Conservation (phyloP, 345 rosid genomes). For the Eutrema japonicum region DNA sequence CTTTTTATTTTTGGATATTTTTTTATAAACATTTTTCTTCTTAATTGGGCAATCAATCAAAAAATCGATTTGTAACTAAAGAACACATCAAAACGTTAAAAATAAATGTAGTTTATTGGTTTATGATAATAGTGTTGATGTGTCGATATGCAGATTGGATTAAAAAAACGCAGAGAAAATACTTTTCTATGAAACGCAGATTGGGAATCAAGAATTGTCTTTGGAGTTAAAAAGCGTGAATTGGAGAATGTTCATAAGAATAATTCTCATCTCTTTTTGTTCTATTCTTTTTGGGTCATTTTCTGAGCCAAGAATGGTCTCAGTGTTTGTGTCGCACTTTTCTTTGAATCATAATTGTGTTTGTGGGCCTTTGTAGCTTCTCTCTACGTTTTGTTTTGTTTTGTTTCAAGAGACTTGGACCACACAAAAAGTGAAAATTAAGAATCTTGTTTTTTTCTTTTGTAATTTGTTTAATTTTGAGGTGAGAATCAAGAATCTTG, state of each 20-base stretch:
- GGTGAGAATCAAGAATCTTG: background rate
- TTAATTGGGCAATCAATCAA: no score
- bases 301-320: conserved; percentile 28
- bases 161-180: background rate
- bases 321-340: conserved; percentile 40
- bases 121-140: background rate
- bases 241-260: conserved; percentile 24
- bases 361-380: conserved; percentile 29
- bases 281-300: conserved; percentile 30
- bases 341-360: conserved; percentile 41
- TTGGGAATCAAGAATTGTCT: conserved; percentile 12
- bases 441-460: no score
- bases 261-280: conserved; percentile 18
- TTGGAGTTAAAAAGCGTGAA: conserved; percentile 21
- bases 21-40: no score
- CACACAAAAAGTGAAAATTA: conserved; percentile 17
- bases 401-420: conserved; percentile 30
- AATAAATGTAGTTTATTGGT: background rate
- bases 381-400: conserved; percentile 29
- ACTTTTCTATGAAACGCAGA: background rate
- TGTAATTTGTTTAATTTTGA: background rate
- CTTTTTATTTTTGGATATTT: no score
- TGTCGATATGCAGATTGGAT: background rate
- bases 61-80: background rate
- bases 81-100: background rate